Conservation (phyloP, 352 stramenopile genomes). For the Globisporangium apiculatum region DNA sequence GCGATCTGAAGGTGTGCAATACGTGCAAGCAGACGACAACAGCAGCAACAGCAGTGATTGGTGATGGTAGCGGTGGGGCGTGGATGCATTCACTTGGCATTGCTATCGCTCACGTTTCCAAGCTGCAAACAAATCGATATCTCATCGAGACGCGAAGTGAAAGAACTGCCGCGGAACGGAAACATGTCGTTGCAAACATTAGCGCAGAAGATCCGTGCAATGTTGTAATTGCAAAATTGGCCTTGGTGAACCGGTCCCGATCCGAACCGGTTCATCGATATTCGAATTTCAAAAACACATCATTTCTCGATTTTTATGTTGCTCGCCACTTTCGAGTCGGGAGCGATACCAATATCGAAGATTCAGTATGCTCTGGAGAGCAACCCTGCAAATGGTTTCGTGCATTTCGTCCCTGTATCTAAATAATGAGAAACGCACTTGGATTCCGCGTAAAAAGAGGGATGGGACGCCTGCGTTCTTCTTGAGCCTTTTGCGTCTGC, state of each 20-base stretch:
- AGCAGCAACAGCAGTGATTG: too few relatives aligned
- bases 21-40: too few relatives aligned
- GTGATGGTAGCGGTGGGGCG: too few relatives aligned
- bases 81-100: too few relatives aligned
- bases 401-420: not conserved
- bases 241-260: not conserved
- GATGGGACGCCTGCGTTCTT: not conserved
- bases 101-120: too few relatives aligned
- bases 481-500: not conserved
- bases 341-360: not conserved
- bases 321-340: not conserved
- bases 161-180: not conserved
- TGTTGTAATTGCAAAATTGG: too few relatives aligned
- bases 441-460: not conserved
- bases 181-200: not conserved
- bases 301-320: too few relatives aligned
- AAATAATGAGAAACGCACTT: not conserved
- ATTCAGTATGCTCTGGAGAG: not conserved
- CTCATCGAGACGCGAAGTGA: not conserved
- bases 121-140: too few relatives aligned
- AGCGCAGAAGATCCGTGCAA: not conserved
- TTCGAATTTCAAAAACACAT: constrained; percentile 7
- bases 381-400: not conserved
- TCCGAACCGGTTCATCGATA: constrained; percentile 3
- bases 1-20: too few relatives aligned